Base-by-base conservation (phyloP, 2,329 filamentous ascomycete species). In the Xylariaceae sp. region DNA sequence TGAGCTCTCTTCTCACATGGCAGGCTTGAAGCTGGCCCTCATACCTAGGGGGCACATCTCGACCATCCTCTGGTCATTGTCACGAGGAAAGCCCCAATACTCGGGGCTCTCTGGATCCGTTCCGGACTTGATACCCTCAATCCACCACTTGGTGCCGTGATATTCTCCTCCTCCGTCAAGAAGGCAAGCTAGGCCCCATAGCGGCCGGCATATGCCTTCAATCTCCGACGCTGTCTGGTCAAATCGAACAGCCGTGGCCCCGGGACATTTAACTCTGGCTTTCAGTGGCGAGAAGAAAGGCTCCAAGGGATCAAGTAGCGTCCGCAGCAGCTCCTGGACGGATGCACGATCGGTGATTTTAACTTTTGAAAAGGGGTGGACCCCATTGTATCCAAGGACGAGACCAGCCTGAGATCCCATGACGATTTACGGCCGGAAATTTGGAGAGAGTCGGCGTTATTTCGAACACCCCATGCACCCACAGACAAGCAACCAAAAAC, bases 51-150 rank as follows among this genome's bases (percentile, higher is more conserved):
- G 87, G 65, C 87, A 91, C 78, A 90, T 89, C 68, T 92, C 88
- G 2, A 92, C 88, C 88, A 92, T 92, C 22, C 88, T 76, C 74
- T 92, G 88, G 65, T 92, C 88, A 53, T 86, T 84, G 65, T 91
- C 87, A 60, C 84, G 78, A 59, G 88, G 86, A 52, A 81, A 84
- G 0, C 87, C 88, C 88, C 88, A 92, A 64, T 85, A 92, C 70
- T 91, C 88, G 0, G 80, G 76, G 54, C 74, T 81, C 42, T 83
- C 76, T 0, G 87, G 87, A 62, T 92, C 82, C 0, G 86, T 90
- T 0, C 87, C 88, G 30, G 82, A 78, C 58, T 83, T 81, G 53
- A 92, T 74, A 3, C 88, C 88, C 56, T 87, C 77, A 34, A 89
- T 79, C 80, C 86, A 89, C 70, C 80, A 81, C 50, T 81, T 71